Evolutionary conservation across 2,329 filamentous ascomycete genomes (phyloP), one percentile per base, ranked within the genome.

Genomic region (Elsinoe arachidis): DNA sequence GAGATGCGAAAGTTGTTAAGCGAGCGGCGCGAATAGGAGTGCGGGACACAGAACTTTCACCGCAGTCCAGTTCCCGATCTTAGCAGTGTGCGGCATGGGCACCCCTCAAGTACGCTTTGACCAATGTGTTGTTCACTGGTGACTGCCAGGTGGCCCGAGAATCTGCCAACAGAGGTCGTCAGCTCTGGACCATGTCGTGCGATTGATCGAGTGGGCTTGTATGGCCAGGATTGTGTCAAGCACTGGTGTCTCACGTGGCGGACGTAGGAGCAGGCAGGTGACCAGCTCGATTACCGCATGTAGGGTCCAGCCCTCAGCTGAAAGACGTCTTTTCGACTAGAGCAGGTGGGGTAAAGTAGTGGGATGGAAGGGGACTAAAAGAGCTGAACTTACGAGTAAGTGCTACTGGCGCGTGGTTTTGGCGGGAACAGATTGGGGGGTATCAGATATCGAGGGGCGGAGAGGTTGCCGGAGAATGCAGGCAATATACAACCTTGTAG

Each of bases 361-460:
- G 30, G 33, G 49, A 38, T 35, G 35, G 33, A 19, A 53, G 7
- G 35, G 49, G 17, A 34, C 33, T 35, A 38, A 53, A 23, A 53
- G 49, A 53, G 49, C 38, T 34, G 38, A 30, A 34, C 49, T 53
- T 53, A 53, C 49, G 33, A 39, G 38, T 34, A 21, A 21, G 33
- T 53, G 37, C n/a, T 6, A 23, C 33, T 34, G 49, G 37, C 33
- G 49, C 35, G 49, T 39, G 35, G 41, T 30, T 9, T 19, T 46
- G 41, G 33, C 38, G 49, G n/a, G 19, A 19, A 34, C 38, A 53
- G 26, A 39, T 26, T 39, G 49, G 33, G 14, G 34, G 49, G 26
- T 30, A 53, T 53, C 35, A 53, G 34, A 39, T 53, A 53, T 39
- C 19, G 49, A 53, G 49, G 49, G 33, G 49, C 33, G 49, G 49